Evolutionary conservation across 1,139 yeast genomes (phyloP).

Genomic region (Blastobotrys apis): DNA sequence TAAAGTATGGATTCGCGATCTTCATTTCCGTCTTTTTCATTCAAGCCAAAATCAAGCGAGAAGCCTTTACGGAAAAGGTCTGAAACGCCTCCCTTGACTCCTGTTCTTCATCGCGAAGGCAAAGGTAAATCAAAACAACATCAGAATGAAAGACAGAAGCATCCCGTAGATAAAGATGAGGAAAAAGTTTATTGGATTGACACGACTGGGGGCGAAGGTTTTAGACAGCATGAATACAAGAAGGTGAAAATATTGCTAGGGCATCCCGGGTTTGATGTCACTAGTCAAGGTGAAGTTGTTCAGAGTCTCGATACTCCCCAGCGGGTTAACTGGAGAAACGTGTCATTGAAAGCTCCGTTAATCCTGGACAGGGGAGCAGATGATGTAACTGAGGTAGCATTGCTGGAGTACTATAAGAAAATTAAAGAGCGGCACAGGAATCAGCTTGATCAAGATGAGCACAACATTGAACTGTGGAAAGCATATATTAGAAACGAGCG

Average conservation of each 20-base stretch:
- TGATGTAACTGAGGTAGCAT: neutral
- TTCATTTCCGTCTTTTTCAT: conserved; percentile 15
- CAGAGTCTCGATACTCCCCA: neutral
- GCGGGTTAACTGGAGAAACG: neutral
- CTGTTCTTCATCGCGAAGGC: too few relatives aligned
- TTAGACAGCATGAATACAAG: too few relatives aligned
- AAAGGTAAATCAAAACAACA: too few relatives aligned
- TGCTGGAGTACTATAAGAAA: neutral
- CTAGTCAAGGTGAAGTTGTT: neutral
- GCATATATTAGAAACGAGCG: conserved; percentile 3
- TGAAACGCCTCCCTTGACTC: too few relatives aligned
- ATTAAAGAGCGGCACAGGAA: neutral
- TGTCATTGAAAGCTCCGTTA: neutral
- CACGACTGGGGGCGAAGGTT: too few relatives aligned
- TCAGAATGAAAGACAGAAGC: too few relatives aligned
- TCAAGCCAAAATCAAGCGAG: conserved; percentile 12
- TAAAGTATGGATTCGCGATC: too few relatives aligned
- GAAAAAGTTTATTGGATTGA: too few relatives aligned
- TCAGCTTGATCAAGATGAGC: neutral
- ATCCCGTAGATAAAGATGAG: too few relatives aligned
- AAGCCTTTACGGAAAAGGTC: too few relatives aligned
- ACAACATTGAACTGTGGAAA: neutral
- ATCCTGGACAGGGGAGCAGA: neutral
- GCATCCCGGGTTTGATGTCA: neutral
- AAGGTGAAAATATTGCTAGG: neutral